Evolutionary conservation across 768 basidiomycete genomes (phyloP).

Genomic region (Austroboletus eburneus): DNA sequence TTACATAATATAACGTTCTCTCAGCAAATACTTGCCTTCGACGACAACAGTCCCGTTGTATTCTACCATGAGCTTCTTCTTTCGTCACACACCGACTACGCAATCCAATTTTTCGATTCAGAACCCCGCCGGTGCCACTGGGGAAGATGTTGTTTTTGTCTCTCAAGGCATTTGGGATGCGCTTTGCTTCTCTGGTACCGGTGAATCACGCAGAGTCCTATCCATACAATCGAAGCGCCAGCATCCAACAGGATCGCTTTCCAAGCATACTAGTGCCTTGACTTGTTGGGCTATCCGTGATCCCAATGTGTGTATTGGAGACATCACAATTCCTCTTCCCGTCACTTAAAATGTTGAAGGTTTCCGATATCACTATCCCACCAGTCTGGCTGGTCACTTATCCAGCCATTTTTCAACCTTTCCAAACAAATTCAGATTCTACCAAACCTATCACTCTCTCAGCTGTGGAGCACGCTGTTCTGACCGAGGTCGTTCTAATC

Average conservation of each 20-base stretch:
- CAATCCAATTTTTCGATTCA: conserved; percentile 29
- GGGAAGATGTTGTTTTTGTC: conserved; percentile 28
- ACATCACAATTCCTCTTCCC: not conserved
- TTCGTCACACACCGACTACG: conserved; percentile 21
- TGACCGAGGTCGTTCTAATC: conserved; percentile 51
- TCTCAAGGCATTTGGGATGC: conserved; percentile 31
- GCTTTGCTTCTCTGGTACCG: conserved; percentile 13
- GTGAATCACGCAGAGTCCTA: conserved; percentile 13
- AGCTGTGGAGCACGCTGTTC: conserved; percentile 27
- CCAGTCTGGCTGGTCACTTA: conserved; percentile 36
- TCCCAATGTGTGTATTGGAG: conserved; percentile 38
- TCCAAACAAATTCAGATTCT: conserved; percentile 4
- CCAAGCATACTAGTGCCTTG: conserved; percentile 11
- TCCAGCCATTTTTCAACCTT: conserved; percentile 34
- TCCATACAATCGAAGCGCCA: conserved; percentile 22
- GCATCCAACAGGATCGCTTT: conserved; percentile 1
- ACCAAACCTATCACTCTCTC: conserved; percentile 18
- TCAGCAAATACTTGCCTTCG: too few species aligned
- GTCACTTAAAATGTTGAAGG: conserved; percentile 25
- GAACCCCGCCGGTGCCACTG: conserved; percentile 1
- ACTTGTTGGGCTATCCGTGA: conserved; percentile 34
- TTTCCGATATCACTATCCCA: conserved; percentile 37
- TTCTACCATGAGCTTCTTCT: conserved; percentile 35
- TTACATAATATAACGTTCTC: too few species aligned
- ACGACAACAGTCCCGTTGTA: too few species aligned